Evolutionary conservation across 192 early-diverging fungal species (phyloP).

Genomic region (Coemansia sp.): DNA sequence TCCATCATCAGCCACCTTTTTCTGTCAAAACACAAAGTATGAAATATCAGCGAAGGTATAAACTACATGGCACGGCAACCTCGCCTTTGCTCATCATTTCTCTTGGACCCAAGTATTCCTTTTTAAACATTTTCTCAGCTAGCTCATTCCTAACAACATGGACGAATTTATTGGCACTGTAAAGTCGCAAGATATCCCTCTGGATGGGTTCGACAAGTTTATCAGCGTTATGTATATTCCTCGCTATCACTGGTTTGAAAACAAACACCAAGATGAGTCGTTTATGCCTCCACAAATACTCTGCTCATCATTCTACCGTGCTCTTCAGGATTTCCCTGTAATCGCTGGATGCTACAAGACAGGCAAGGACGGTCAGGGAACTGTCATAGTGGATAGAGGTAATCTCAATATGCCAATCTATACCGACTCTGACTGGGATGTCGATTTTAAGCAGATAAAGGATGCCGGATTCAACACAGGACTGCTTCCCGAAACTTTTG

Average conservation of each 20-base stretch:
- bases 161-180: not conserved
- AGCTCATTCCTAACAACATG: not conserved
- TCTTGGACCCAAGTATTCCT: too few relatives aligned
- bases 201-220: constrained; percentile 10
- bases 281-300: constrained; percentile 21
- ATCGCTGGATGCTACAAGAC: constrained; percentile 9
- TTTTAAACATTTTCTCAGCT: too few relatives aligned
- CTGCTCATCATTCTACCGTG: constrained; percentile 13
- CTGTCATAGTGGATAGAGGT: constrained; percentile 3
- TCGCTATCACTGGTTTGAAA: constrained; percentile 17
- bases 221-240: constrained; percentile 9
- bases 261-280: not conserved
- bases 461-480: not conserved
- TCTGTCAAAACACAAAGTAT: too few relatives aligned
- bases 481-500: not conserved
- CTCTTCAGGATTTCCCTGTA: constrained; percentile 24
- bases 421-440: constrained; percentile 8
- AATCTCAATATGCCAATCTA: constrained; percentile 32
- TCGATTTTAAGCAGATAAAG: not conserved
- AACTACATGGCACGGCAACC: too few relatives aligned
- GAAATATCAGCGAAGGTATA: too few relatives aligned
- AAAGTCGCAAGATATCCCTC: constrained; percentile 7
- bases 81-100: too few relatives aligned
- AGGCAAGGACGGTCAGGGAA: not conserved
- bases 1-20: too few relatives aligned